Evolutionary conservation across 2,329 filamentous ascomycete genomes (phyloP).

Genomic region (Aspergillus tubingensis): DNA sequence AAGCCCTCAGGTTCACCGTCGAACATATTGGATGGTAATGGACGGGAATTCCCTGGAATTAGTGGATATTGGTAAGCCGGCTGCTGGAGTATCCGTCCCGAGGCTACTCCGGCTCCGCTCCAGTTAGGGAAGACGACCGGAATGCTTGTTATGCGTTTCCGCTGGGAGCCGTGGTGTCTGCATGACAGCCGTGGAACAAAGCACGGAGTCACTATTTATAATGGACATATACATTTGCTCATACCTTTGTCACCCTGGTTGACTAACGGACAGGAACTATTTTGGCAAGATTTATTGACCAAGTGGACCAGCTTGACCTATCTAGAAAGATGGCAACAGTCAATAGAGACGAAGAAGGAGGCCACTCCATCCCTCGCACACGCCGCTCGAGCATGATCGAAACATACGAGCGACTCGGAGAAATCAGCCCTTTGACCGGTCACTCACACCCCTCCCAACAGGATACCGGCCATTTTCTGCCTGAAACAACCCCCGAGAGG

Average conservation of each 20-base stretch:
- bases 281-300: neutral
- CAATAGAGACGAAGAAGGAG: constrained; percentile 2
- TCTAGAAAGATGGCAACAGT: neutral
- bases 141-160: neutral
- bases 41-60: neutral
- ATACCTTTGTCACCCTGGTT: neutral
- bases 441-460: neutral
- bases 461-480: constrained; percentile 4
- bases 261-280: neutral
- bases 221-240: neutral
- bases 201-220: neutral
- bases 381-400: constrained; percentile 2
- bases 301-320: no score
- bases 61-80: constrained; percentile 4
- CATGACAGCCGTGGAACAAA: neutral
- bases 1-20: neutral
- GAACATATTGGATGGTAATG: neutral
- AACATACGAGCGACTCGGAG: constrained; percentile 16
- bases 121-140: neutral
- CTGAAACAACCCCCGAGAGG: constrained; percentile 23
- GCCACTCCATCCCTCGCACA: neutral
- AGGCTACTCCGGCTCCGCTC: neutral
- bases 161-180: neutral
- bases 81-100: constrained; percentile 8
- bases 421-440: constrained; percentile 3